phyloP scores from a whole-genome alignment of 257 asterid genomes.

The Phtheirospermum japonicum region DNA sequence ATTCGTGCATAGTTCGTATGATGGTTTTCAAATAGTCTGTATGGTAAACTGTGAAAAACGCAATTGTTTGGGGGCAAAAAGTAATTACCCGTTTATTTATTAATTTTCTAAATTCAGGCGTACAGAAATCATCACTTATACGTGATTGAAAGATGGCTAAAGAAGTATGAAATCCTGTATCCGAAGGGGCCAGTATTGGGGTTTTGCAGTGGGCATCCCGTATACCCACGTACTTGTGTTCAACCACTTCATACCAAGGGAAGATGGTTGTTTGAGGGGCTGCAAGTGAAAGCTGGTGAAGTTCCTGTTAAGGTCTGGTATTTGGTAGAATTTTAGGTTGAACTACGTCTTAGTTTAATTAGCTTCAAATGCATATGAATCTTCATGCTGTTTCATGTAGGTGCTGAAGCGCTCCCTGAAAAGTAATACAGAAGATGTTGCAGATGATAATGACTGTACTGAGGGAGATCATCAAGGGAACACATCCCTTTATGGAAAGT shows the following conservation, averaged over 20 bases:
- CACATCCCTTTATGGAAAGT: conserved; percentile 70
- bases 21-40: too few species aligned
- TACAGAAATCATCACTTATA: conserved; percentile 81
- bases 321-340: conserved; percentile 24
- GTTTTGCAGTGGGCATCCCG: conserved; percentile 79
- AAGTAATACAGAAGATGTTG: conserved; percentile 45
- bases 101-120: conserved; percentile 81
- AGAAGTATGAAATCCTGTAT: conserved; percentile 66
- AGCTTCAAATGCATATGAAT: conserved; percentile 17
- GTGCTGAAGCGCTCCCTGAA: conserved; percentile 57
- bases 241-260: conserved; percentile 67
- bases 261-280: conserved; percentile 87
- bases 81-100: too few species aligned
- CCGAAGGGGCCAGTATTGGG: conserved; percentile 94
- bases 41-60: too few species aligned
- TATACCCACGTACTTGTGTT: conserved; percentile 91
- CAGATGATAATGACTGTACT: conserved; percentile 43
- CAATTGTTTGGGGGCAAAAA: too few species aligned
- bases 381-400: conserved; percentile 37
- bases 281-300: conserved; percentile 83
- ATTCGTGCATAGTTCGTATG: too few species aligned
- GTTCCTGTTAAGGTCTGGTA: conserved; percentile 70
- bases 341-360: conserved; percentile 17
- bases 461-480: conserved; percentile 45
- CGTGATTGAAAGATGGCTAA: conserved; percentile 86